phyloP scores from a whole-genome alignment of 805 yeast species.

The Wickerhamomyces subpelliculosus region DNA sequence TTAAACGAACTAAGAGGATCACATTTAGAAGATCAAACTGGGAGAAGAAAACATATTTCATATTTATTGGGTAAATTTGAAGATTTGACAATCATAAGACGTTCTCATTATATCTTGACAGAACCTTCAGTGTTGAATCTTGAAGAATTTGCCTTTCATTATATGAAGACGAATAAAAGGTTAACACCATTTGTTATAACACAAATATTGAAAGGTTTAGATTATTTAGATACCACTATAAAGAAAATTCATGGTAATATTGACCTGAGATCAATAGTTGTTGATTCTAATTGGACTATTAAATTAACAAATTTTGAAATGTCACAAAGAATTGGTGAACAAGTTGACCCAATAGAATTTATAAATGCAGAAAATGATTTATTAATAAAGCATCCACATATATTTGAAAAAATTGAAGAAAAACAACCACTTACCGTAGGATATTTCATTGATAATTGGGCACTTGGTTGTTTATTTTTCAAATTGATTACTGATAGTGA shows the following conservation, averaged over 20 bases:
- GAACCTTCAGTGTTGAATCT: background rate
- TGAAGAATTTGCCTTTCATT: background rate
- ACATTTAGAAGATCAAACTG: background rate
- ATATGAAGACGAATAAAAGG: background rate
- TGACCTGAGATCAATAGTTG: constrained; percentile 3
- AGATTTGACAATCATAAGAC: constrained; percentile 4
- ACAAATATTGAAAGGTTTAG: constrained; percentile 5
- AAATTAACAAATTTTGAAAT: constrained; percentile 8
- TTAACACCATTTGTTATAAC: background rate
- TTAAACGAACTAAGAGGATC: background rate
- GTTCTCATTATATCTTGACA: constrained; percentile 1
- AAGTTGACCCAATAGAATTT: background rate
- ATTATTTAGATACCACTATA: background rate
- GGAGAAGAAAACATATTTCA: constrained; percentile 1
- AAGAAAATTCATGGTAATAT: constrained; percentile 11
- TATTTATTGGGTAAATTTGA: background rate
- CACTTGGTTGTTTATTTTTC: constrained; percentile 8
- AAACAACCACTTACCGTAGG: background rate
- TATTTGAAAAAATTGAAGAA: constrained; percentile 1
- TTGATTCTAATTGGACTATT: constrained; percentile 4
- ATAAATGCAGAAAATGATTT: background rate
- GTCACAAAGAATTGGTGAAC: background rate
- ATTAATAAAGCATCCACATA: constrained; percentile 3
- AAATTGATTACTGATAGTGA: background rate
- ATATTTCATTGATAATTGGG: constrained; percentile 6